Conservation (phyloP, 164 flowering plant species). For the Macadamia tetraphylla region DNA sequence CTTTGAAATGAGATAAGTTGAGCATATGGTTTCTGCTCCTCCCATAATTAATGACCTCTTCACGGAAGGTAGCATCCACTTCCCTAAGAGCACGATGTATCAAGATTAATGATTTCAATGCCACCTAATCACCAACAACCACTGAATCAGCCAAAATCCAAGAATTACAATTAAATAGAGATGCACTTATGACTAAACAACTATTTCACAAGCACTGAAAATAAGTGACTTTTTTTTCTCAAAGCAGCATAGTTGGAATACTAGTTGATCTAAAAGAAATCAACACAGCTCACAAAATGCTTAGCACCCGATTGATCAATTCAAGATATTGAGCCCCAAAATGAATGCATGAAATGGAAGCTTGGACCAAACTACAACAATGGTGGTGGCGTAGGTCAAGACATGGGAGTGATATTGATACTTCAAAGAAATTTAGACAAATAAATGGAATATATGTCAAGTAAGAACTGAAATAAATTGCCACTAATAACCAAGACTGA, state of each 20-base stretch:
- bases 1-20: constrained; percentile 91
- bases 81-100: constrained; percentile 97
- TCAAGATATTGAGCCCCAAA: neutral
- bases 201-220: constrained; percentile 1
- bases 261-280: neutral
- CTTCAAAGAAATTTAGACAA: no score
- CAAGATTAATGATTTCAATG: constrained; percentile 83
- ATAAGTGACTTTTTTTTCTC: no score
- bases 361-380: neutral
- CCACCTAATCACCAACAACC: constrained; percentile 50
- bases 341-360: neutral
- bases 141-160: constrained; percentile 7
- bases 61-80: constrained; percentile 91
- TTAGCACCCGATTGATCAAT: neutral
- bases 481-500: neutral
- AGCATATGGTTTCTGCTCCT: constrained; percentile 87
- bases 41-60: constrained; percentile 83
- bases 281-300: neutral
- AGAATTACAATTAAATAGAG: neutral
- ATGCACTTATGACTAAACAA: constrained; percentile 1
- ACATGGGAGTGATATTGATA: no score
- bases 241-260: neutral
- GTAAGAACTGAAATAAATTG: no score
- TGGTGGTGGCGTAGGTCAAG: neutral
- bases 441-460: no score